phyloP scores from a whole-genome alignment of 306 rosid genomes.

The Purshia tridentata region DNA sequence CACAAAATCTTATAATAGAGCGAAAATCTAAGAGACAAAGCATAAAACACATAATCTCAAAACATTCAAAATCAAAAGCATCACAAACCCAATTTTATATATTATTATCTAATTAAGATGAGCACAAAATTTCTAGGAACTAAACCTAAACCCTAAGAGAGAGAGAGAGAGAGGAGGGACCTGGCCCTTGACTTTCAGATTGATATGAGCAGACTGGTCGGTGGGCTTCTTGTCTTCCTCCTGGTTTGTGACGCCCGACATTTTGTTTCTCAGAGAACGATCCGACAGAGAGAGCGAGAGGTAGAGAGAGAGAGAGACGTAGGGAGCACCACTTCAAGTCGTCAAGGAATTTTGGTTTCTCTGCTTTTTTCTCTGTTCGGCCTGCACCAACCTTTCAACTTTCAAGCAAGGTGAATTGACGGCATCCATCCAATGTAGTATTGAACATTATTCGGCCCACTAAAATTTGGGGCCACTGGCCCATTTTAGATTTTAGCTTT shows the following conservation, averaged over 20 bases:
- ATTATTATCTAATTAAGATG: not conserved
- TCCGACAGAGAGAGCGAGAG: not conserved
- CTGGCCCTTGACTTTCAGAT: slow-evolving; percentile 57
- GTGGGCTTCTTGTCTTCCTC: slow-evolving; percentile 51
- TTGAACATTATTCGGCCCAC: not conserved
- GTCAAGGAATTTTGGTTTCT: not conserved
- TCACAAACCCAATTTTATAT: not conserved
- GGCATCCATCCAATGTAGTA: not conserved
- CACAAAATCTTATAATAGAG: no score
- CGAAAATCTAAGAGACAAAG: not conserved
- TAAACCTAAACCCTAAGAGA: not conserved
- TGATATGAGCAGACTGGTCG: slow-evolving; percentile 47
- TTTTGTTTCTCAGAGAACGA: slow-evolving; percentile 7
- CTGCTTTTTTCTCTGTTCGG: not conserved
- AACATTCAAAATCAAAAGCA: not conserved
- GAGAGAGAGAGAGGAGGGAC: slow-evolving; percentile 10
- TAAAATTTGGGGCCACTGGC: not conserved
- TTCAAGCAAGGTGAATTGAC: not conserved
- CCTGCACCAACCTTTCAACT: not conserved
- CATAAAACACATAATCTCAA: not conserved
- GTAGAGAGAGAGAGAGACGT: not conserved
- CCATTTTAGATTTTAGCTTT: not conserved
- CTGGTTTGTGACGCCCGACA: slow-evolving; percentile 46
- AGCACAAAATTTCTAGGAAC: not conserved
- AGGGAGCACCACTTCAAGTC: not conserved